Evolutionary conservation across 768 basidiomycete species (phyloP).

Genomic region (Lyophyllum atratum): DNA sequence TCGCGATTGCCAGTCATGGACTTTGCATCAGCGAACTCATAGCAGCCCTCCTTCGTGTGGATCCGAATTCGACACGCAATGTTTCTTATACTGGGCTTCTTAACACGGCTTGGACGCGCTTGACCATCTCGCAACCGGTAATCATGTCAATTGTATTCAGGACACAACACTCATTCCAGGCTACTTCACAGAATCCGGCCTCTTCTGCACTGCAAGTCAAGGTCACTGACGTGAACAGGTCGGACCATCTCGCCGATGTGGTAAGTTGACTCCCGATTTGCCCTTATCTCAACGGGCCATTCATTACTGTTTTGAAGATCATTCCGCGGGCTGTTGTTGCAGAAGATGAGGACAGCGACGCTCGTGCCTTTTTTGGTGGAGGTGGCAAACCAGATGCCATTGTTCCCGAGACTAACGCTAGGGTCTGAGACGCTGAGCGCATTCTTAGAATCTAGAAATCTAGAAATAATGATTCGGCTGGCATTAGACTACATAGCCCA

Average conservation of each 20-base stretch:
- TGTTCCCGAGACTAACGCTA: background rate
- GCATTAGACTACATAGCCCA: too few species aligned
- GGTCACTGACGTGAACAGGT: slow-evolving; percentile 38
- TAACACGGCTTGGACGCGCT: slow-evolving; percentile 79
- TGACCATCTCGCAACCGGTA: slow-evolving; percentile 48
- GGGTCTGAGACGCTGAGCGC: background rate
- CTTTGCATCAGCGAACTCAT: slow-evolving; percentile 67
- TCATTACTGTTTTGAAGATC: background rate
- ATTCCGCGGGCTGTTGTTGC: background rate
- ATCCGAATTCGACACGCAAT: slow-evolving; percentile 44
- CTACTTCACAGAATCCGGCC: background rate
- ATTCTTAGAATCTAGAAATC: background rate
- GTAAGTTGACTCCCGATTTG: slow-evolving; percentile 16
- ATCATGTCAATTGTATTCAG: background rate
- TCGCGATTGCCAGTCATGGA: slow-evolving; percentile 77
- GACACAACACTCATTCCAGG: background rate
- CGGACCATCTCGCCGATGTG: slow-evolving; percentile 32
- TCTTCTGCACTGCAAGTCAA: slow-evolving; percentile 33
- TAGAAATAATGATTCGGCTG: too few species aligned
- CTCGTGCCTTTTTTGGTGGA: slow-evolving; percentile 12
- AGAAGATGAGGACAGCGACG: background rate
- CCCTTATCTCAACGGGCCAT: background rate
- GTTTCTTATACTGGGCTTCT: slow-evolving; percentile 46
- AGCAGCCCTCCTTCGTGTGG: slow-evolving; percentile 50
- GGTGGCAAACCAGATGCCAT: background rate